Evolutionary conservation across 768 basidiomycete genomes (phyloP), one percentile per base, ranked within the genome.

Genomic region (Mrakia gelida): DNA sequence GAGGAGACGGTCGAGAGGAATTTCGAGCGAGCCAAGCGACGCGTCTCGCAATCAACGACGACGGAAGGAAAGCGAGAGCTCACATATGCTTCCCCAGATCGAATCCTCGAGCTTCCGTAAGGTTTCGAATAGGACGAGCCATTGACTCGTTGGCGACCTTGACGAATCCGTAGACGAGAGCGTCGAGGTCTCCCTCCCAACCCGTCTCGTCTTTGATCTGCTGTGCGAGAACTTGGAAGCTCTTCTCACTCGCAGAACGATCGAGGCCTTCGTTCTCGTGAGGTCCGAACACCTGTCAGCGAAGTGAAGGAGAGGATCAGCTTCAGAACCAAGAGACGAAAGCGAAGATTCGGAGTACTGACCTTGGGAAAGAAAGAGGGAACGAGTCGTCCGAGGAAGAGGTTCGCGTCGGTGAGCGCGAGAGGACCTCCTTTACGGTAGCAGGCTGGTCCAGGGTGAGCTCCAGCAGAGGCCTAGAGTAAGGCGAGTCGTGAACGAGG

Each of bases 381-480:
- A 11, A 81, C 30, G 16, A 82, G 77, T 10, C 81, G 80, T 26
- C 82, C 82, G 45, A 82, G 82, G 28, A 81, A 71, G 28, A 82
- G 76, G 62, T 83, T 83, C 45, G 83, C 83, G 67, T 83, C 83
- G 54, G 83, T 83, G 34, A 82, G 79, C 18, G 83, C 81, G 18
- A 83, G 72, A 32, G 77, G 76, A 5, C 82, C 82, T 5, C 81
- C 82, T 62, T 82, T 82, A 5, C 81, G 78, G 72, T 80, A 80
- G 71, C 80, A 81, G 0, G 80, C 80, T 21, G 80, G 81, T 26
- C 80, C 80, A 26, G 80, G 81, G 52, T 72, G 68, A 32, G 76
- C 73, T 9, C 73, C 78, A 9, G 62, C 71, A 13, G 79, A 79
- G 23, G 59, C n/a, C 59, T 59, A 13, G 59, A 59, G 59, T 1